These are phyloP conservation scores for Zasmidium citrigriseum DNA, from an alignment of 2,329 filamentous ascomycete species.

Conservation along the genomic window DNA sequence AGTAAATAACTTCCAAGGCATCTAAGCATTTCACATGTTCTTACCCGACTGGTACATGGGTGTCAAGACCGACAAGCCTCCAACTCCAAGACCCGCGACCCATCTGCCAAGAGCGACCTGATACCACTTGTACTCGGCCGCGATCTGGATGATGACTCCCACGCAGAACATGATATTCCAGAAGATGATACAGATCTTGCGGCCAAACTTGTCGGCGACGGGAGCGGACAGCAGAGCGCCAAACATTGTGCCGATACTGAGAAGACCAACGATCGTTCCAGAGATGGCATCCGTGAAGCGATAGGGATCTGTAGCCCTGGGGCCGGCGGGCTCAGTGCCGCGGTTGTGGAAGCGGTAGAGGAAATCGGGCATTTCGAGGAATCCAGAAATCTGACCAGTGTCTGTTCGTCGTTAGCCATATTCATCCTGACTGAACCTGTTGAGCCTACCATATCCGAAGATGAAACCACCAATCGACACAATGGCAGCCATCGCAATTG, in stretches of 20 bases:
- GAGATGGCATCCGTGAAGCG: slow-evolving; percentile 61
- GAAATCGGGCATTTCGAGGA: slow-evolving; percentile 62
- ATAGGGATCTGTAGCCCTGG: slow-evolving; percentile 36
- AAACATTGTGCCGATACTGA: slow-evolving; percentile 60
- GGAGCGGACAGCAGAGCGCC: slow-evolving; percentile 61
- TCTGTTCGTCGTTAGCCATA: slow-evolving; percentile 39
- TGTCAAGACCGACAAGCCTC: slow-evolving; percentile 63
- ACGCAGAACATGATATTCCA: slow-evolving; percentile 65
- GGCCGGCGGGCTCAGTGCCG: slow-evolving; percentile 30
- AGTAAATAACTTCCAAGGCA: too few species aligned
- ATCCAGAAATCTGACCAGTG: slow-evolving; percentile 63
- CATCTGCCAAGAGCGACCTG: slow-evolving; percentile 67
- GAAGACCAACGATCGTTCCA: slow-evolving; percentile 64
- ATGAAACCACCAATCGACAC: slow-evolving; percentile 41
- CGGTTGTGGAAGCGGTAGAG: slow-evolving; percentile 48
- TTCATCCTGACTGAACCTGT: not conserved
- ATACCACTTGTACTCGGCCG: slow-evolving; percentile 58
- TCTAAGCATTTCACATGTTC: not conserved
- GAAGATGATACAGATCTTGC: slow-evolving; percentile 62
- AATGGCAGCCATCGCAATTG: slow-evolving; percentile 37
- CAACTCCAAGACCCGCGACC: slow-evolving; percentile 67
- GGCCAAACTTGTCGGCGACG: slow-evolving; percentile 63
- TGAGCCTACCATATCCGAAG: slow-evolving; percentile 40
- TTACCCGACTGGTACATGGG: slow-evolving; percentile 65
- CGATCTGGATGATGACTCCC: slow-evolving; percentile 67